Evolutionary conservation across 106 monocot species (phyloP), one percentile per base, ranked within the genome.

Genomic region (Acorus calamus): DNA sequence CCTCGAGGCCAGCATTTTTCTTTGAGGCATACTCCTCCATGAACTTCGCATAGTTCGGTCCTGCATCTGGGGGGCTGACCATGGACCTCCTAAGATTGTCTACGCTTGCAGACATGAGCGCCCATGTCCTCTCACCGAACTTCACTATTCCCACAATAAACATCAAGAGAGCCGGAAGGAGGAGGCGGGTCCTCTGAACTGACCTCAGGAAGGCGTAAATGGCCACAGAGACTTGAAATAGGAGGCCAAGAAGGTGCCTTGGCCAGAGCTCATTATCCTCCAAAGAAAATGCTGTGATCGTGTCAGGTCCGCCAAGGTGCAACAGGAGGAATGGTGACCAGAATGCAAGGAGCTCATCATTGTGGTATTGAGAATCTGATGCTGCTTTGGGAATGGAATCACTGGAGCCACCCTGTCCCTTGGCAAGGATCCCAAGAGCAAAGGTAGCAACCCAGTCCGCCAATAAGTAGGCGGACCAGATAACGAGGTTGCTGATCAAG

Each of bases 211-310:
- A 58, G 14, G 68, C 77, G 11, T 66, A 66, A 45, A 43, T 0
- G 6, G 59, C 69, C 6, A 66, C 5, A 5, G 7, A 1, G 44
- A 63, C 45, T 46, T 80, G 66, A 14, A 57, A 54, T 4, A 52
- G 7, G 2, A 78, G 67, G 3, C 57, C 62, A 3, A 80, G 56
- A 0, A 70, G 11, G 63, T 76, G 71, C 3, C 71, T 44, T 44
- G 44, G 5, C 71, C 76, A 81, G 3, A 81, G 76, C 72, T 81
- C 76, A 43, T 81, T 81, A 46, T 81, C 76, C 41, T 81, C 76
- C 13, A 81, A 5, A 6, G 71, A 63, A 60, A 63, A 76, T 5
- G 76, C 62, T 5, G 72, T 81, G 71, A 81, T 78, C 46, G 72
- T 68, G 57, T 72, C 72, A 2, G 78, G 72, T 3, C 72, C 78